Evolutionary conservation across 345 rosid genomes (phyloP), one percentile per base, ranked within the genome.

Genomic region (Angophora floribunda): DNA sequence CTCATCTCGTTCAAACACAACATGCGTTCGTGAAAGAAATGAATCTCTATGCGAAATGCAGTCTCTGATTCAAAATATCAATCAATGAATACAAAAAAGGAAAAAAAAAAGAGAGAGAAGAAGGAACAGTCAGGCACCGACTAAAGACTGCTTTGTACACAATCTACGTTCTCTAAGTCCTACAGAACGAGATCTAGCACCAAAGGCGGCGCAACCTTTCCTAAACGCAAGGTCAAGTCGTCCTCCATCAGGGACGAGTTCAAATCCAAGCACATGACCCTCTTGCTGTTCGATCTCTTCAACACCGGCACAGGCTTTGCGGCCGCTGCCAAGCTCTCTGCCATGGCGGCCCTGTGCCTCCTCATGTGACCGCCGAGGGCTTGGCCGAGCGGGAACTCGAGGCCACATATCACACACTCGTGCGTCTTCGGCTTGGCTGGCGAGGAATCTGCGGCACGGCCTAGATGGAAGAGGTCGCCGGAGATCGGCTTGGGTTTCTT

Each of bases 361-460:
- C 99, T 94, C 99, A 97, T 97, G 88, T 97, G 99, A 51, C 99
- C 99, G 0, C 99, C 99, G 1, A 96, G 93, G 2, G 99, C 99
- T 91, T 97, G 99, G 24, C 99, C 99, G 13, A 97, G 87, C 0
- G 95, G 87, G 36, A 97, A 97, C 89, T 96, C 99, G 3, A 94
- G 92, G 24, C 99, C 98, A 28, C 99, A 97, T 36, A 96, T 95
- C 16, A 98, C 92, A 90, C 99, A 97, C 94, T 94, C 94, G 85
- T 97, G 99, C 13, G 90, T 92, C 90, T 95, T 96, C 13, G 94
- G 92, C 90, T 94, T 96, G 63, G 91, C 87, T 0, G 95, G 95
- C 52, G 95, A 92, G 24, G 30, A 26, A 59, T 59, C 30, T 30
- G 0, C 30, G 12, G 28, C 7, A 21, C 59, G 8, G 91, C 89